These are phyloP conservation scores for Iodosphaeria phyllophila DNA, from an alignment of 2,329 filamentous ascomycete species.

Conservation along the genomic window DNA sequence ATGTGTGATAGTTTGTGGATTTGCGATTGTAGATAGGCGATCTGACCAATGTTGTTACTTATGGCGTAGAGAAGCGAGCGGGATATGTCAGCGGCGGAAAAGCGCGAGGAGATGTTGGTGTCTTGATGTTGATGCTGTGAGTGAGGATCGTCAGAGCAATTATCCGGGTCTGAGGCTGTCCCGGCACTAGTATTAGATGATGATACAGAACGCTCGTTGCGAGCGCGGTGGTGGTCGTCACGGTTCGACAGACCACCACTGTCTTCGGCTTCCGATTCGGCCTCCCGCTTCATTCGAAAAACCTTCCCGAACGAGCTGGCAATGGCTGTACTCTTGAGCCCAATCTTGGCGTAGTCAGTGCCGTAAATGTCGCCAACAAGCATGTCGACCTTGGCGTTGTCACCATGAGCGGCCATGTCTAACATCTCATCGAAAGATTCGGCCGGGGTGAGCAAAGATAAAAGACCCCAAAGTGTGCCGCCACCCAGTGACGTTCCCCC, in stretches of 20 bases:
- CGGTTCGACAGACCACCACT: constrained; percentile 36
- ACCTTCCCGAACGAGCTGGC: constrained; percentile 95
- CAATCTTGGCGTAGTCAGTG: constrained; percentile 88
- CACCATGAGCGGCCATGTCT: constrained; percentile 71
- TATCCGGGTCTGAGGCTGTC: constrained; percentile 2
- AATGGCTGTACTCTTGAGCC: constrained; percentile 86
- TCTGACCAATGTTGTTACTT: constrained; percentile 95
- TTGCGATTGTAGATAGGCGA: constrained; percentile 91
- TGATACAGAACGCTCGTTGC: no score
- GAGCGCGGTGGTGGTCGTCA: constrained; percentile 17
- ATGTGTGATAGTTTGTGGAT: constrained; percentile 83
- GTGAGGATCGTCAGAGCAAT: no score
- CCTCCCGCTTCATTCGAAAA: constrained; percentile 76
- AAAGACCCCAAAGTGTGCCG: constrained; percentile 90
- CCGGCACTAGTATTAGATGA: no score
- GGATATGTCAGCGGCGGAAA: constrained; percentile 71
- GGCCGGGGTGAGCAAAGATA: constrained; percentile 83
- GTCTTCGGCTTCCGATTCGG: constrained; percentile 63
- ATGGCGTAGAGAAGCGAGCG: constrained; percentile 86
- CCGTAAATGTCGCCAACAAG: constrained; percentile 97
- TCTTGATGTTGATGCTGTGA: constrained; percentile 4
- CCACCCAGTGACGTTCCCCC: constrained; percentile 89
- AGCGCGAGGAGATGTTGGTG: constrained; percentile 25
- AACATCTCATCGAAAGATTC: constrained; percentile 97
- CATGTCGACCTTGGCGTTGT: constrained; percentile 90